These are phyloP conservation scores for Suaeda aralocaspica DNA, from an alignment of 148 eudicot species.

Conservation along the genomic window DNA sequence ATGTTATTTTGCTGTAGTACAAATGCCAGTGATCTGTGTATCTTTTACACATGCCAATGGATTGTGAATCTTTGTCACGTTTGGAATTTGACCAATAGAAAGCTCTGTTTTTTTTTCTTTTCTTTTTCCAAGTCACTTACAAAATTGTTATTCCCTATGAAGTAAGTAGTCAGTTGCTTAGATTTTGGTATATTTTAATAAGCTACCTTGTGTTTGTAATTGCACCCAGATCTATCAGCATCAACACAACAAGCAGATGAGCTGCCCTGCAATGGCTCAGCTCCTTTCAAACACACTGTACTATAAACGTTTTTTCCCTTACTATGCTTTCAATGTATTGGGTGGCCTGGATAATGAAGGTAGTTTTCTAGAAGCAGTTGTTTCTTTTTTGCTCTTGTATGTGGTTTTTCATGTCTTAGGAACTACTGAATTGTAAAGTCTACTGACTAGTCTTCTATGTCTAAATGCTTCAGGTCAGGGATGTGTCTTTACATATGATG, in stretches of 20 bases:
- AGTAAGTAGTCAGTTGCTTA: not conserved
- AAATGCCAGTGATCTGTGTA: not conserved
- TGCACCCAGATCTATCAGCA: slow-evolving; percentile 72
- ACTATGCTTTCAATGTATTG: slow-evolving; percentile 84
- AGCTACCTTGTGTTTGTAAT: slow-evolving; percentile 14
- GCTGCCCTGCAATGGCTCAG: slow-evolving; percentile 97
- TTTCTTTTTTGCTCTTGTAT: not conserved
- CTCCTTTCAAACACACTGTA: slow-evolving; percentile 95
- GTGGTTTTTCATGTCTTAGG: not conserved
- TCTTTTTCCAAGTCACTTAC: too few species aligned
- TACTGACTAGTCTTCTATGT: not conserved
- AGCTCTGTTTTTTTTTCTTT: too few species aligned
- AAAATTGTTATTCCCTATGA: not conserved
- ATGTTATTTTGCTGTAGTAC: not conserved
- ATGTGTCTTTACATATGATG: slow-evolving; percentile 96
- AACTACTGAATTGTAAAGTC: not conserved
- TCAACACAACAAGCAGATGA: slow-evolving; percentile 97
- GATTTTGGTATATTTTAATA: not conserved
- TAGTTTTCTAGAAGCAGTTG: slow-evolving; percentile 6
- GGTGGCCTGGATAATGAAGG: slow-evolving; percentile 94
- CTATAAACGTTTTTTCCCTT: slow-evolving; percentile 95
- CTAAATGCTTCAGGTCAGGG: slow-evolving; percentile 65
- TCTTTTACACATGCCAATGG: too few species aligned
- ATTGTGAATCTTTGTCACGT: too few species aligned
- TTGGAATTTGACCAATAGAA: too few species aligned